phyloP scores from a whole-genome alignment of 768 basidiomycete species.

The Suillus subaureus region DNA sequence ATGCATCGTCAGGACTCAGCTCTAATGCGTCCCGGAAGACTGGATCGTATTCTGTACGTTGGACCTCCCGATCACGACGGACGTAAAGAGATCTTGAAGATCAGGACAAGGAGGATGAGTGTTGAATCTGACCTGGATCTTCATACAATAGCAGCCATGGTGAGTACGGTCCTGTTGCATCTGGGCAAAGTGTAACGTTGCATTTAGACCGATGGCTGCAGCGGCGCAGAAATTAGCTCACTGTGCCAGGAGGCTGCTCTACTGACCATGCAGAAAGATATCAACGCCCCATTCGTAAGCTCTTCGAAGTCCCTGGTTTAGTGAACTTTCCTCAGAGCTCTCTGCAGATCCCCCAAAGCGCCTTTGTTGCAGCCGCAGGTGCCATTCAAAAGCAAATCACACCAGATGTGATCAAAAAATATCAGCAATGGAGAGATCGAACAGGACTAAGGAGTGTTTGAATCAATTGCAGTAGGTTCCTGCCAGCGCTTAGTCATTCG shows the following conservation, averaged over 20 bases:
- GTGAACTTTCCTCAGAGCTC: slow-evolving; percentile 1
- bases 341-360: slow-evolving; percentile 68
- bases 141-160: slow-evolving; percentile 67
- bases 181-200: slow-evolving; percentile 2
- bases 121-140: slow-evolving; percentile 72
- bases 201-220: slow-evolving; percentile 87
- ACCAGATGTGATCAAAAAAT: slow-evolving; percentile 70
- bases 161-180: slow-evolving; percentile 35
- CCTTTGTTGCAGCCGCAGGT: slow-evolving; percentile 75
- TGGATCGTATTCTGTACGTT: slow-evolving; percentile 93
- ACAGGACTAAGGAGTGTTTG: slow-evolving; percentile 24
- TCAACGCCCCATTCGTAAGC: slow-evolving; percentile 74
- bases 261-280: slow-evolving; percentile 86
- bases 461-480: not conserved
- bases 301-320: not conserved
- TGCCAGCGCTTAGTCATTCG: slow-evolving; percentile 11
- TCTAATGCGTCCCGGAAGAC: slow-evolving; percentile 89
- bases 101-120: slow-evolving; percentile 79
- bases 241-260: slow-evolving; percentile 97
- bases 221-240: slow-evolving; percentile 90
- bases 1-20: slow-evolving; percentile 75
- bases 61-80: slow-evolving; percentile 85
- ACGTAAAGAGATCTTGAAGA: slow-evolving; percentile 82
- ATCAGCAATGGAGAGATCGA: slow-evolving; percentile 64
- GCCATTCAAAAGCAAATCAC: slow-evolving; percentile 84